Evolutionary conservation across 352 stramenopile species (phyloP), one percentile per base, ranked within the genome.

Genomic region (Pythium brassicae): DNA sequence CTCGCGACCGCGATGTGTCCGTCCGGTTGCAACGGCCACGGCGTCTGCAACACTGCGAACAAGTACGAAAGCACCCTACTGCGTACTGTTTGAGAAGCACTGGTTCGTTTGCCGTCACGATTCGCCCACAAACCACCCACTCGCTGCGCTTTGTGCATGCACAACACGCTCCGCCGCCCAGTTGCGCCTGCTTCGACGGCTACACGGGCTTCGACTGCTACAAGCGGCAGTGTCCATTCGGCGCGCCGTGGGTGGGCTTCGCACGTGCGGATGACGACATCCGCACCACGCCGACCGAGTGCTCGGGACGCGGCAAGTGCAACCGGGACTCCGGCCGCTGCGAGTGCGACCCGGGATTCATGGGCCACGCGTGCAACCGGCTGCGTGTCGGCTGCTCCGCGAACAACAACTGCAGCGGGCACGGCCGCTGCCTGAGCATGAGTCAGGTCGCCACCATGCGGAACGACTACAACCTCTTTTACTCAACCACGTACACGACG

Each of bases 171-270:
- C 15, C 22, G 4, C 7, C 15, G 20, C 4, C 17, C 43, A 95
- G 90, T 35, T 98, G 89, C 58, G 61, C 71, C 0, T 98, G 89
- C 63, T 87, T 83, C 59, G 65, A 72, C 0, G 87, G 89, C 7
- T 98, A 94, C 69, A 77, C 69, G 22, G 89, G 89, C 40, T 89
- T 85, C 60, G 91, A 97, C 68, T 98, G 94, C 74, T 79, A 71
- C 49, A 61, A 71, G 4, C 78, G 86, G 20, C 62, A 60, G 20
- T 98, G 94, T 59, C 78, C 94, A 22, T 64, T 59, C n/a, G 86
- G 76, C 20, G 56, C 58, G 20, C 78, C 83, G 4, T 90, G 83
- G 83, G 61, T 68, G 23, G 78, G 80, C 55, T 78, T 86, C 40
- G 73, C 78, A 0, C 62, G 62, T 2, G 78, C 57, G 4, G 34